Evolutionary conservation across 2,329 filamentous ascomycete species (phyloP), one percentile per base, ranked within the genome.

Genomic region (Zymoseptoria pseudotritici): DNA sequence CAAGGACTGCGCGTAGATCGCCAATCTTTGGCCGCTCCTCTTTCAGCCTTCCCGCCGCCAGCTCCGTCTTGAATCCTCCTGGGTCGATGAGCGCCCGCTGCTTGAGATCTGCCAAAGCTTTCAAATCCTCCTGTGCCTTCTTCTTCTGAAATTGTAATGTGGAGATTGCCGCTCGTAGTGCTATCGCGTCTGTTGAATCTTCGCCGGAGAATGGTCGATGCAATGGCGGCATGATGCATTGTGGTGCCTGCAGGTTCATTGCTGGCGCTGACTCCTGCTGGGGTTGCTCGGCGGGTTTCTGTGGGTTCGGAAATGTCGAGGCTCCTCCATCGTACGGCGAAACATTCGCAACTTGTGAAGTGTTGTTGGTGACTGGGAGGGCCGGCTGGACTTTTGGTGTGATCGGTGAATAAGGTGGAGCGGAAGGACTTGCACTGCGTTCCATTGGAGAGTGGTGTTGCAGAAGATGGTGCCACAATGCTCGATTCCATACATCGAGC

Each of bases 121-220:
- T 82, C 56, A 97, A 86, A 75, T 97, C 92, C 53, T 83, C 82
- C 55, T 86, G 79, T 50, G 90, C 90, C 72, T 88, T 89, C 70
- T 87, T 85, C 64, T 86, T 86, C 77, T 97, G 93, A 65, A 96
- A 81, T 76, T 96, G 91, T 53, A 97, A 80, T 56, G 96, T 86
- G 8, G 90, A 88, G 61, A 97, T 91, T 53, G 92, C 90, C 24
- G 89, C 90, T 65, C 88, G 86, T 61, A 97, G 81, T 4, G 93
- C 93, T 61, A 97, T 87, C 22, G 88, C 91, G 78, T 97, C 93
- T 7, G 90, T 86, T 70, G 96, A 96, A 55, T 80, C 76, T 61
- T 74, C 76, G 65, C 77, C 75, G 20, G 75, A 75, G 65, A 81
- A 80, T 7, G 79, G 75, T 51, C n/a, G n/a, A n/a, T n/a, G n/a